Evolutionary conservation across 148 eudicot species (phyloP), one percentile per base, ranked within the genome.

Genomic region (Camellia sinensis): DNA sequence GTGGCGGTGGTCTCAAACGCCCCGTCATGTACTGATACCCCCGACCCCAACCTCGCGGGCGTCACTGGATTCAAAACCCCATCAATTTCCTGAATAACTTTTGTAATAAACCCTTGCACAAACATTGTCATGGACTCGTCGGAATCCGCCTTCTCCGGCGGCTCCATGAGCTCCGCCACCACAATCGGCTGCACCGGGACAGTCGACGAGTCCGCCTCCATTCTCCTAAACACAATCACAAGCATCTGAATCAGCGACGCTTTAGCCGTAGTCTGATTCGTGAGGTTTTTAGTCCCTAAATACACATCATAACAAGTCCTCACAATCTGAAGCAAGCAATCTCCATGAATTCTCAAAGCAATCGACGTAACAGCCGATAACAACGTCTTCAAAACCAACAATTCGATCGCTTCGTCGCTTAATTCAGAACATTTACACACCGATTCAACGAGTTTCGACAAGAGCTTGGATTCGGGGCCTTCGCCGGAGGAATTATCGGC

Each of bases 151-250:
- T 91, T 93, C 78, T 96, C 99, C 3, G 85, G 76, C 6, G 99
- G 95, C 70, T 91, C 92, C 98, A 94, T 96, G 17, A 96, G 84
- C 89, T 93, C 99, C 2, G 99, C 99, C 77, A 96, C 99, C 7
- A 96, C 99, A 54, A 96, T 96, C 3, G 99, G 99, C 89, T 90
- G 93, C 71, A 96, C 78, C 4, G 99, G 98, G 57, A 88, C 99
- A 0, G 98, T 87, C 0, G 92, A 87, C 6, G 98, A 96, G 82
- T 96, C 98, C 0, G 99, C 99, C 87, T 96, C 99, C 99, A 96
- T 96, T 52, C 99, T 77, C 71, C 98, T 73, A 22, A 96, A 96
- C 71, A 96, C 97, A n/a, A 96, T 96, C 81, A 96, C 94, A 57
- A 96, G 86, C 98, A 96, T 93, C 86, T 96, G 99, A 62, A 92